phyloP scores from a whole-genome alignment of 768 basidiomycete genomes.

The Tephrocybe sp. region DNA sequence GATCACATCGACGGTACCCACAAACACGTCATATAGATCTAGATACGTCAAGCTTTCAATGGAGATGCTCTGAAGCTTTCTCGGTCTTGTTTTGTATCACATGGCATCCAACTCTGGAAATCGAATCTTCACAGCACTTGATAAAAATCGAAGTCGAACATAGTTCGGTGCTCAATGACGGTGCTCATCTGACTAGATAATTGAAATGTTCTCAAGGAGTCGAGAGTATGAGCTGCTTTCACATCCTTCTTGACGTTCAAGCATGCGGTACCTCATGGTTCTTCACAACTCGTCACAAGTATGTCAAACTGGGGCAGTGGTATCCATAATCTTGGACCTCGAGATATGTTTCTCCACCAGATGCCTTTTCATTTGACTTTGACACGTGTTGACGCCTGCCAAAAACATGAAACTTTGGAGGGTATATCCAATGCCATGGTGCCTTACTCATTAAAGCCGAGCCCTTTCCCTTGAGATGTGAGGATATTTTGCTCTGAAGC shows the following conservation, averaged over 20 bases:
- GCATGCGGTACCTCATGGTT: not conserved
- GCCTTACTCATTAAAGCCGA: constrained; percentile 6
- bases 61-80: no score
- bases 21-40: no score
- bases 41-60: no score
- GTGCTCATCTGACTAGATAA: no score
- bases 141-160: no score
- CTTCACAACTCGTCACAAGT: no score
- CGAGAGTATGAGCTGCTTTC: not conserved
- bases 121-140: no score
- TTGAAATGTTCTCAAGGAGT: not conserved
- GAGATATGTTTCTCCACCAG: constrained; percentile 7
- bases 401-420: constrained; percentile 12
- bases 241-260: not conserved
- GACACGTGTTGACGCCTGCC: constrained; percentile 11
- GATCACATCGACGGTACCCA: no score
- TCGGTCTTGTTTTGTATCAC: no score
- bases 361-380: not conserved
- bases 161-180: no score
- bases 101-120: no score
- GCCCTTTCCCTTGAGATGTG: not conserved
- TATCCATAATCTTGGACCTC: not conserved
- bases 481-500: not conserved
- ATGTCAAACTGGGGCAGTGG: not conserved
- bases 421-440: not conserved